A percentile compares a stretch with the other conserved stretches of the same genome.
These are phyloP conservation scores for Tirmania nivea DNA, from an alignment of 495 filamentous ascomycete species.

Conservation along the genomic window DNA sequence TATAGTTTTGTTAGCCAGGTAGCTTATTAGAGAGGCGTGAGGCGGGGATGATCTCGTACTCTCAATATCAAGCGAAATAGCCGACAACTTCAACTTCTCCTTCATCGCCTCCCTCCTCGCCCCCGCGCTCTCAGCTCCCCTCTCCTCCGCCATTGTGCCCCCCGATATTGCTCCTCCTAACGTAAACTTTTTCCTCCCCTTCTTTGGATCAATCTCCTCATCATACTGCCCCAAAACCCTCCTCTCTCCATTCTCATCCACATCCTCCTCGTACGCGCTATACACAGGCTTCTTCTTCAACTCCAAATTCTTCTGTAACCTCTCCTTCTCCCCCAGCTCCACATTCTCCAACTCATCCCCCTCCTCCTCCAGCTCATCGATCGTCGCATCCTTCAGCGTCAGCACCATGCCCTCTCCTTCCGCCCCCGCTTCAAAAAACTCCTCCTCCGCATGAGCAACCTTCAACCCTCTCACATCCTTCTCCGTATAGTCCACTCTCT, in stretches of 20 bases:
- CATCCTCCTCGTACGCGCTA: slow-evolving; percentile 50
- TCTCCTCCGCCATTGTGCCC: not conserved
- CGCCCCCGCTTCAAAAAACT: slow-evolving; percentile 40
- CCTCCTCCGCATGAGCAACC: slow-evolving; percentile 62
- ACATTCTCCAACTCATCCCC: slow-evolving; percentile 80
- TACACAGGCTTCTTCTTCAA: slow-evolving; percentile 84
- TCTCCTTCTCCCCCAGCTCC: slow-evolving; percentile 57
- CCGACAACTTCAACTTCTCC: slow-evolving; percentile 39
- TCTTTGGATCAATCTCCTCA: slow-evolving; percentile 84
- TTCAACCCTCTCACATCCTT: slow-evolving; percentile 73
- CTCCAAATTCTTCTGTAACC: slow-evolving; percentile 50
- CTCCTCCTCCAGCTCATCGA: slow-evolving; percentile 64
- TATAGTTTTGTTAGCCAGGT: not conserved
- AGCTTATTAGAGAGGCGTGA: not conserved
- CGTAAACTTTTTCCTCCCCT: slow-evolving; percentile 58
- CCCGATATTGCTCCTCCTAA: slow-evolving; percentile 31
- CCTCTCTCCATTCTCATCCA: slow-evolving; percentile 35
- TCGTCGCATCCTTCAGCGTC: slow-evolving; percentile 71
- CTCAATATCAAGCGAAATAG: slow-evolving; percentile 55
- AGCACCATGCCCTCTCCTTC: slow-evolving; percentile 56
- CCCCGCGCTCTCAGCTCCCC: not conserved
- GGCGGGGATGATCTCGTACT: slow-evolving; percentile 17
- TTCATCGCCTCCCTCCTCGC: slow-evolving; percentile 26
- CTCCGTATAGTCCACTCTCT: slow-evolving; percentile 47
- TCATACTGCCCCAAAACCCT: slow-evolving; percentile 73